These are phyloP conservation scores for Schizosaccharomyces osmophilus DNA, from an alignment of 805 yeast genomes.

Conservation along the genomic window DNA sequence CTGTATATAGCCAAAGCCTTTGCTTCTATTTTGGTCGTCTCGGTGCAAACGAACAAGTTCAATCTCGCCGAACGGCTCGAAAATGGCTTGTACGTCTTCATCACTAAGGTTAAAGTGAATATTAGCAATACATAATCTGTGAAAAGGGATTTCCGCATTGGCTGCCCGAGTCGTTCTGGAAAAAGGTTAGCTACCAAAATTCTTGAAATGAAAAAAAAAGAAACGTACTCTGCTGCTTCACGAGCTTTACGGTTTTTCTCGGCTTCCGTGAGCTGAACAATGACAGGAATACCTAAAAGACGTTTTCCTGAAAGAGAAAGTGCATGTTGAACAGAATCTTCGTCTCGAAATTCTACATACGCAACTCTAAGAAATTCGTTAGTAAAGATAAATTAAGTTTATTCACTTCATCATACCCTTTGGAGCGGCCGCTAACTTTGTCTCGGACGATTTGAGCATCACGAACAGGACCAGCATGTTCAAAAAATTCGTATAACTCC, in stretches of 20 bases:
- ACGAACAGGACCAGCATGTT: slow-evolving; percentile 13
- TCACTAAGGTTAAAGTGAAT: slow-evolving; percentile 24
- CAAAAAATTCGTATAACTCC: slow-evolving; percentile 14
- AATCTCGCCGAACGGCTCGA: slow-evolving; percentile 40
- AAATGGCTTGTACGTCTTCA: slow-evolving; percentile 43
- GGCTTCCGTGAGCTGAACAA: slow-evolving; percentile 15
- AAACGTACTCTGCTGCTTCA: slow-evolving; percentile 4
- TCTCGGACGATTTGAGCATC: slow-evolving; percentile 16
- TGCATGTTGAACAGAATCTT: slow-evolving; percentile 13
- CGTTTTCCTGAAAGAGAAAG: slow-evolving; percentile 14
- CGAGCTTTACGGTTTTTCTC: slow-evolving; percentile 13
- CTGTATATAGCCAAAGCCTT: slow-evolving; percentile 67
- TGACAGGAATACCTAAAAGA: slow-evolving; percentile 15
- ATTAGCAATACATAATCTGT: slow-evolving; percentile 14
- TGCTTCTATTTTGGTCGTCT: slow-evolving; percentile 55
- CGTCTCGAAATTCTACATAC: slow-evolving; percentile 14
- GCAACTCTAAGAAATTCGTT: slow-evolving; percentile 10
- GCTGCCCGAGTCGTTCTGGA: background rate
- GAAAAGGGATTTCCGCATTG: slow-evolving; percentile 4
- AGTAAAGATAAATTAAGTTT: background rate
- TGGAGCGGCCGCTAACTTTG: slow-evolving; percentile 12
- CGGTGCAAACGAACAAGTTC: slow-evolving; percentile 69
- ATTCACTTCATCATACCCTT: slow-evolving; percentile 10
- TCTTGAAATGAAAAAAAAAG: background rate
- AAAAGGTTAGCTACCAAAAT: background rate